Evolutionary conservation across 2,329 filamentous ascomycete species (phyloP).

Genomic region (Xylaria sp.): DNA sequence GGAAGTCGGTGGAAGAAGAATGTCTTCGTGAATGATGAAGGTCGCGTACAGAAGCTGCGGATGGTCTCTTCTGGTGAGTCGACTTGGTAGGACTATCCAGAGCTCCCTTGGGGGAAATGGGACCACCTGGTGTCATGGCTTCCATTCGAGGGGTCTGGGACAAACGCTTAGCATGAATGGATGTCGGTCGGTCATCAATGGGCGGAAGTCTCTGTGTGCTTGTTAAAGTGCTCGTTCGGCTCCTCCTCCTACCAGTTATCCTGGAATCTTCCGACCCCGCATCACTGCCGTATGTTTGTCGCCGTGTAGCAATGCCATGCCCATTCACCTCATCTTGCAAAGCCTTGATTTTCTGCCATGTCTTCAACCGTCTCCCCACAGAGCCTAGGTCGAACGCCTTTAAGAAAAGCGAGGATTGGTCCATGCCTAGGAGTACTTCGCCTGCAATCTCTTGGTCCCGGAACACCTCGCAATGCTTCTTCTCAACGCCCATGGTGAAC

Average conservation of each 20-base stretch:
- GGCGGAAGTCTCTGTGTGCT: constrained; percentile 51
- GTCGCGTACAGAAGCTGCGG: constrained; percentile 81
- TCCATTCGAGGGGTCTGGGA: constrained; percentile 61
- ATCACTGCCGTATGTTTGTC: constrained; percentile 64
- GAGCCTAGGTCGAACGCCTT: constrained; percentile 94
- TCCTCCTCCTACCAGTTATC: constrained; percentile 49
- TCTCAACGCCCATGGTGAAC: constrained; percentile 83
- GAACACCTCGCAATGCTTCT: constrained; percentile 91
- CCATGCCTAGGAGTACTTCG: constrained; percentile 91
- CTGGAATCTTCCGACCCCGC: constrained; percentile 60
- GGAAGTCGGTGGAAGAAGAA: constrained; percentile 84
- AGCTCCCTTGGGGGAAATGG: constrained; percentile 46
- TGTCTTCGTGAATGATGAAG: constrained; percentile 85
- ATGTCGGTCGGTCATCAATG: constrained; percentile 52
- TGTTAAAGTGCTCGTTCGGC: constrained; percentile 64
- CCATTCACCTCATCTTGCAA: constrained; percentile 85
- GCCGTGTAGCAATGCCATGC: constrained; percentile 49
- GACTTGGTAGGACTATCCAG: constrained; percentile 55
- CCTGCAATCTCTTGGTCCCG: constrained; percentile 94
- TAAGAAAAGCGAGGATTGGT: constrained; percentile 92
- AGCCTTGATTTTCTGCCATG: constrained; percentile 94
- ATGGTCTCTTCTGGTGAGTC: constrained; percentile 66
- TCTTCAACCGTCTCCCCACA: constrained; percentile 86
- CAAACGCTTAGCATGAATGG: constrained; percentile 54
- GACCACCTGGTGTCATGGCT: constrained; percentile 49